These are phyloP conservation scores for Blastobotrys terrestris DNA, from an alignment of 805 yeast species.

Conservation along the genomic window DNA sequence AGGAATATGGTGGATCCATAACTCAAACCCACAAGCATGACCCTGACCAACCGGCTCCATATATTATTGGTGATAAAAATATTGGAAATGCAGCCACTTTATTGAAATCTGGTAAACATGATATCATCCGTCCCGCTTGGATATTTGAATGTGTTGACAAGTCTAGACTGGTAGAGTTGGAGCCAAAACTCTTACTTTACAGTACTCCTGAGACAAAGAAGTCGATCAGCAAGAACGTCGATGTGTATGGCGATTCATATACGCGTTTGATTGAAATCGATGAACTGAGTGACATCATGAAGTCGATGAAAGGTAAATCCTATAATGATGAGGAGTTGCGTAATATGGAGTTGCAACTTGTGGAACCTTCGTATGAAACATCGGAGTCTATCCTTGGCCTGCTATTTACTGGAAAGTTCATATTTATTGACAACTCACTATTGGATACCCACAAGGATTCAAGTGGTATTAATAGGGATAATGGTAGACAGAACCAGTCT, in stretches of 20 bases:
- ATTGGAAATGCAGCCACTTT: conserved; percentile 36
- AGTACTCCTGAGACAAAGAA: conserved; percentile 21
- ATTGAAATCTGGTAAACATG: conserved; percentile 42
- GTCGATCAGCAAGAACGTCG: conserved; percentile 37
- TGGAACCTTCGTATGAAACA: neutral
- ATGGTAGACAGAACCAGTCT: too few species aligned
- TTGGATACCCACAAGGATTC: too few species aligned
- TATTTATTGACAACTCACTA: neutral
- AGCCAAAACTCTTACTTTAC: conserved; percentile 36
- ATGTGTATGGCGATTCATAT: conserved; percentile 60
- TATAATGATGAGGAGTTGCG: neutral
- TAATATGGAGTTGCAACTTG: neutral
- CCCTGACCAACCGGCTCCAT: neutral
- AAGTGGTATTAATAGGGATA: too few species aligned
- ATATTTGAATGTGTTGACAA: conserved; percentile 54
- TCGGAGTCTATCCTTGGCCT: neutral
- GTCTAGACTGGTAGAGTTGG: conserved; percentile 43
- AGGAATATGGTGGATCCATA: conserved; percentile 27
- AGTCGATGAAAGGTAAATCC: neutral
- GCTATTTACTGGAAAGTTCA: neutral
- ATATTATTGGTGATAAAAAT: neutral
- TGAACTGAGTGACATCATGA: neutral
- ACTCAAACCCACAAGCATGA: conserved; percentile 10
- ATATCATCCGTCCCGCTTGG: conserved; percentile 67
- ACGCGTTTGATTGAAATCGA: neutral